Evolutionary conservation across 2,329 filamentous ascomycete genomes (phyloP).

Genomic region (Alternaria triticimaculans): DNA sequence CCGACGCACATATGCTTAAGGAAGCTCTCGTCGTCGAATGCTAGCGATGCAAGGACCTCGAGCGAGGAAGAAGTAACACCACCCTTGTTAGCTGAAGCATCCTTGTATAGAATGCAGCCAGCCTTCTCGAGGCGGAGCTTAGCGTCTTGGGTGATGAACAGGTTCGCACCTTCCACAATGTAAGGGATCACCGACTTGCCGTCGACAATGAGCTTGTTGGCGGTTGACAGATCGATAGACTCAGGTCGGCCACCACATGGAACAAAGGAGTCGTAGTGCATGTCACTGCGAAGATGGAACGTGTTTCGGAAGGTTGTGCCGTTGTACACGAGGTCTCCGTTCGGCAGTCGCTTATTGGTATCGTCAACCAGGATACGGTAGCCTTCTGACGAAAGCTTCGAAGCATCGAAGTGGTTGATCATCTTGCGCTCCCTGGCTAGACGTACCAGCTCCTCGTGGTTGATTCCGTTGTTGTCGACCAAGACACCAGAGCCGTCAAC

Average conservation of each 20-base stretch:
- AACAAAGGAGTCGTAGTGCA: slow-evolving; percentile 84
- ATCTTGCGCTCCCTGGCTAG: slow-evolving; percentile 87
- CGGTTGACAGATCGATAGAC: slow-evolving; percentile 90
- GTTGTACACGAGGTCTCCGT: slow-evolving; percentile 84
- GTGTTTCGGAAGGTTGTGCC: slow-evolving; percentile 97
- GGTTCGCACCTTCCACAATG: slow-evolving; percentile 96
- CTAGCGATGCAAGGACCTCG: slow-evolving; percentile 91
- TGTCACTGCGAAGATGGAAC: slow-evolving; percentile 83
- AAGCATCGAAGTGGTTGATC: slow-evolving; percentile 84
- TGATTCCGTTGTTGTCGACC: slow-evolving; percentile 87
- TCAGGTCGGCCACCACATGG: slow-evolving; percentile 96
- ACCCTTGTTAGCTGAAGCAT: slow-evolving; percentile 97
- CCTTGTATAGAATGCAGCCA: slow-evolving; percentile 96
- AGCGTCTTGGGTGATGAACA: slow-evolving; percentile 98
- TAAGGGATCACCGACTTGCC: slow-evolving; percentile 89
- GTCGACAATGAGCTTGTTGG: slow-evolving; percentile 85
- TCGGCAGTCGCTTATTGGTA: slow-evolving; percentile 84
- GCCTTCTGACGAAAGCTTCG: slow-evolving; percentile 84
- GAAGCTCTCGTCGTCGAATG: slow-evolving; percentile 90
- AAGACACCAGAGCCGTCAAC: slow-evolving; percentile 97
- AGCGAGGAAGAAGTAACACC: slow-evolving; percentile 97
- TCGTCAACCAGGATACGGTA: slow-evolving; percentile 95
- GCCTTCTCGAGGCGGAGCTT: slow-evolving; percentile 94
- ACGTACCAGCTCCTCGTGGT: slow-evolving; percentile 81
- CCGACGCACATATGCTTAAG: slow-evolving; percentile 90